phyloP scores from a whole-genome alignment of 1,139 yeast species.

The Zygosaccharomyces pseudobailii region DNA sequence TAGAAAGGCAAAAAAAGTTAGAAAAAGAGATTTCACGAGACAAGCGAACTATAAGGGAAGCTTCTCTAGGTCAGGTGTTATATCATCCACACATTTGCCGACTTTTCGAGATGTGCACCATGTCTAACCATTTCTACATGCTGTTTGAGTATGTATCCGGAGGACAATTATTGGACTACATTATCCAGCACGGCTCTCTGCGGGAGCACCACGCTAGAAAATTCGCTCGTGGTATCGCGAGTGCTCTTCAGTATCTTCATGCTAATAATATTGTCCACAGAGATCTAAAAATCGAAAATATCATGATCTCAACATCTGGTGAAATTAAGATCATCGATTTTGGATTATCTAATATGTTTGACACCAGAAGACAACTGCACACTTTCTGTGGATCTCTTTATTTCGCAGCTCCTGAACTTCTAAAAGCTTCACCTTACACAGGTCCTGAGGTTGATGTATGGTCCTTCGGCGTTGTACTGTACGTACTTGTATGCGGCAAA shows the following conservation, averaged over 20 bases:
- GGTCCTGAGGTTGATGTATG: slow-evolving; percentile 99
- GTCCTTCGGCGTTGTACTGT: slow-evolving; percentile 96
- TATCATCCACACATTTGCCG: slow-evolving; percentile 93
- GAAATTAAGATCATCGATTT: slow-evolving; percentile 94
- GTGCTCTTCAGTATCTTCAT: slow-evolving; percentile 92
- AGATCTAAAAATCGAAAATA: slow-evolving; percentile 93
- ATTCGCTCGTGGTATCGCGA: slow-evolving; percentile 94
- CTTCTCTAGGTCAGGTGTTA: slow-evolving; percentile 83
- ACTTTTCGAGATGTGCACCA: slow-evolving; percentile 87
- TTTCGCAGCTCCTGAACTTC: slow-evolving; percentile 96
- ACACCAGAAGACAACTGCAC: slow-evolving; percentile 66
- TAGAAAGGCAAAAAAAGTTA: slow-evolving; percentile 63
- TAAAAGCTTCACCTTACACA: slow-evolving; percentile 84
- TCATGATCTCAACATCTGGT: slow-evolving; percentile 88
- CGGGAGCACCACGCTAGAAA: slow-evolving; percentile 92
- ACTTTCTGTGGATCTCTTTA: slow-evolving; percentile 97
- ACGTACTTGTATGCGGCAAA: slow-evolving; percentile 93
- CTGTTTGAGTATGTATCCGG: slow-evolving; percentile 95
- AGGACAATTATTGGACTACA: slow-evolving; percentile 96
- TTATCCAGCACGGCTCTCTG: slow-evolving; percentile 91
- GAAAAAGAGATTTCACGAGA: slow-evolving; percentile 90
- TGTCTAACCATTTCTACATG: slow-evolving; percentile 97
- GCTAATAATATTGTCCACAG: slow-evolving; percentile 93
- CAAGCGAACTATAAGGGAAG: slow-evolving; percentile 88
- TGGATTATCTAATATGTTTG: slow-evolving; percentile 85